These are phyloP conservation scores for Daldinia caldariorum DNA, from an alignment of 495 filamentous ascomycete genomes.

Conservation along the genomic window DNA sequence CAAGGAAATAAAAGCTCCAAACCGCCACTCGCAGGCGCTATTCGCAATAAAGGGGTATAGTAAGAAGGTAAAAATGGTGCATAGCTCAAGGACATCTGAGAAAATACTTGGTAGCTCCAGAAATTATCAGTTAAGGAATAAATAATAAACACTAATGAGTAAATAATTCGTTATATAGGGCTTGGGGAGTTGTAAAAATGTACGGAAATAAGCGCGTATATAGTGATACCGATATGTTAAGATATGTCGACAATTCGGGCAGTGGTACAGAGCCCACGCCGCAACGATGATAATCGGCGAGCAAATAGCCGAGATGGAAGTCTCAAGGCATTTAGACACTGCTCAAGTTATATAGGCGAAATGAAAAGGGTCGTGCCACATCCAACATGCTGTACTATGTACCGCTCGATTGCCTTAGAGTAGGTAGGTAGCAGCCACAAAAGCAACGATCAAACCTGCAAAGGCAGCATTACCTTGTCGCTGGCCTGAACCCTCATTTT, in stretches of 20 bases:
- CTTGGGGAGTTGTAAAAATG: constrained; percentile 22
- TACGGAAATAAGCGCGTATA: constrained; percentile 11
- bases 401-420: constrained; percentile 40
- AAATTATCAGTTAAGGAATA: constrained; percentile 24
- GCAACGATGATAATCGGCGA: background rate
- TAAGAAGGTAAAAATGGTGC: constrained; percentile 35
- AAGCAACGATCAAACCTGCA: constrained; percentile 58
- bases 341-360: constrained; percentile 16
- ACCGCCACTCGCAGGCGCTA: constrained; percentile 20
- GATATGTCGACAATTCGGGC: constrained; percentile 17
- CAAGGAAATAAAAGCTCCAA: constrained; percentile 29
- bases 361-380: constrained; percentile 10
- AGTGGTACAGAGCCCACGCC: background rate
- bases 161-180: constrained; percentile 41
- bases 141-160: constrained; percentile 42
- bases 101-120: constrained; percentile 22
- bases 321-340: background rate
- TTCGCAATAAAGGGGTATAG: constrained; percentile 39
- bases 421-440: constrained; percentile 57
- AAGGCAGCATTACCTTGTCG: constrained; percentile 55
- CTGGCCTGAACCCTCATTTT: constrained; percentile 52
- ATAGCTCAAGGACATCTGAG: constrained; percentile 30
- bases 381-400: background rate
- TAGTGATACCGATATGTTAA: constrained; percentile 9
- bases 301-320: background rate